Evolutionary conservation across 2,329 filamentous ascomycete species (phyloP).

Genomic region (Diaporthe caulivora): DNA sequence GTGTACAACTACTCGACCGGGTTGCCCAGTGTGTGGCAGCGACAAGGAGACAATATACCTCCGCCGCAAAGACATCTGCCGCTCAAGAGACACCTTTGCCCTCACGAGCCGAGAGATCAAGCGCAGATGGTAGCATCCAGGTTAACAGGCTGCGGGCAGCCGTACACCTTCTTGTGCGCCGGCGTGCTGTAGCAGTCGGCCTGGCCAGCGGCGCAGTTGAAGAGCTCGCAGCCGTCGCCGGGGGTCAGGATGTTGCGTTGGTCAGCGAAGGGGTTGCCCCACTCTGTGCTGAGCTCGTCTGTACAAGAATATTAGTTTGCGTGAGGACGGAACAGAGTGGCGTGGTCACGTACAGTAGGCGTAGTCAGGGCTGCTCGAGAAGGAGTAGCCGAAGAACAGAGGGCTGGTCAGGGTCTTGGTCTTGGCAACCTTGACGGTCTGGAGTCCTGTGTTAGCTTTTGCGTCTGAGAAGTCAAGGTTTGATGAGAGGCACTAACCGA

Average conservation of each 20-base stretch:
- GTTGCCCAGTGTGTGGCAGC: not conserved
- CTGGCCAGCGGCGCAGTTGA: slow-evolving; percentile 53
- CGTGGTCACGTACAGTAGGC: slow-evolving; percentile 53
- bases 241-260: slow-evolving; percentile 53
- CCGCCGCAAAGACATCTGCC: not conserved
- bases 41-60: not conserved
- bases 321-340: too few species aligned
- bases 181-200: slow-evolving; percentile 56
- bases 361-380: slow-evolving; percentile 50
- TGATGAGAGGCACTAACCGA: slow-evolving; percentile 48
- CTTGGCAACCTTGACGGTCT: slow-evolving; percentile 58
- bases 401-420: slow-evolving; percentile 52
- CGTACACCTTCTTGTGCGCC: slow-evolving; percentile 53
- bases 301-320: slow-evolving; percentile 27
- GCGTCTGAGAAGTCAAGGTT: too few species aligned
- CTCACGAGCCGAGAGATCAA: not conserved
- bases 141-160: slow-evolving; percentile 55
- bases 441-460: not conserved
- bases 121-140: slow-evolving; percentile 49
- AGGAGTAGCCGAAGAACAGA: slow-evolving; percentile 59
- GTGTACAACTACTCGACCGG: fast-evolving
- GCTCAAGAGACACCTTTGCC: not conserved
- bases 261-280: slow-evolving; percentile 55
- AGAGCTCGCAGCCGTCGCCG: slow-evolving; percentile 52
- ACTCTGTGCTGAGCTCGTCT: slow-evolving; percentile 56